These are phyloP conservation scores for Akebia trifoliata DNA, from an alignment of 164 flowering plant species.

Conservation along the genomic window DNA sequence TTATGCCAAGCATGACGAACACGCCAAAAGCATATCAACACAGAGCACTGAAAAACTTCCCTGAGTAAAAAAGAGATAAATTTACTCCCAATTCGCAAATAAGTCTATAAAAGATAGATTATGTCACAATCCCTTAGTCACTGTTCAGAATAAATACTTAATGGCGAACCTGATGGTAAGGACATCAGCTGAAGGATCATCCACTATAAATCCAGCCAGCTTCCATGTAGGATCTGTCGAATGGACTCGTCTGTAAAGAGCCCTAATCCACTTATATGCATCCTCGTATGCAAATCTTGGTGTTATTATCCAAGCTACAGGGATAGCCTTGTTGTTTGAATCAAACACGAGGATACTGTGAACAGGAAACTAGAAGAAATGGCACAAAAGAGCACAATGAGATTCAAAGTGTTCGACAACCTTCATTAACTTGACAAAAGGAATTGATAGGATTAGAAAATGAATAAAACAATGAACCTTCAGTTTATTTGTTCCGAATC, in stretches of 20 bases:
- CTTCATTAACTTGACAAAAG: slow-evolving; percentile 4
- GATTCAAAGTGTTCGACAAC: slow-evolving; percentile 11
- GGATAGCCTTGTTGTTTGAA: slow-evolving; percentile 83
- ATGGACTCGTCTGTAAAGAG: slow-evolving; percentile 72
- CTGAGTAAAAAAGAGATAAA: slow-evolving; percentile 32
- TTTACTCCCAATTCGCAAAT: neutral
- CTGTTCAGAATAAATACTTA: slow-evolving; percentile 2
- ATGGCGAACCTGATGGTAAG: slow-evolving; percentile 52
- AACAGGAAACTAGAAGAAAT: slow-evolving; percentile 55
- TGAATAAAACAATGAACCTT: slow-evolving; percentile 72
- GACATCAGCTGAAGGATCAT: slow-evolving; percentile 72
- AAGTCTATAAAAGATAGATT: too few species aligned
- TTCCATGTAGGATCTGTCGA: slow-evolving; percentile 90
- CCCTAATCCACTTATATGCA: slow-evolving; percentile 82
- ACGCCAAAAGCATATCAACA: slow-evolving; percentile 73
- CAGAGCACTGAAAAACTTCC: slow-evolving; percentile 88
- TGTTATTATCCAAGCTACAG: slow-evolving; percentile 91
- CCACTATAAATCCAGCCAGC: slow-evolving; percentile 81
- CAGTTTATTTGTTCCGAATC: slow-evolving; percentile 81
- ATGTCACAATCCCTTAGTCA: too few species aligned
- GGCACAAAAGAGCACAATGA: slow-evolving; percentile 18
- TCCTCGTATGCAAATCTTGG: slow-evolving; percentile 54
- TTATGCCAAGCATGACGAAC: slow-evolving; percentile 96
- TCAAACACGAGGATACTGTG: slow-evolving; percentile 91
- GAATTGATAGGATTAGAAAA: neutral